These are phyloP conservation scores for Tuber umbilicatum DNA, from an alignment of 495 filamentous ascomycete species.

Conservation along the genomic window DNA sequence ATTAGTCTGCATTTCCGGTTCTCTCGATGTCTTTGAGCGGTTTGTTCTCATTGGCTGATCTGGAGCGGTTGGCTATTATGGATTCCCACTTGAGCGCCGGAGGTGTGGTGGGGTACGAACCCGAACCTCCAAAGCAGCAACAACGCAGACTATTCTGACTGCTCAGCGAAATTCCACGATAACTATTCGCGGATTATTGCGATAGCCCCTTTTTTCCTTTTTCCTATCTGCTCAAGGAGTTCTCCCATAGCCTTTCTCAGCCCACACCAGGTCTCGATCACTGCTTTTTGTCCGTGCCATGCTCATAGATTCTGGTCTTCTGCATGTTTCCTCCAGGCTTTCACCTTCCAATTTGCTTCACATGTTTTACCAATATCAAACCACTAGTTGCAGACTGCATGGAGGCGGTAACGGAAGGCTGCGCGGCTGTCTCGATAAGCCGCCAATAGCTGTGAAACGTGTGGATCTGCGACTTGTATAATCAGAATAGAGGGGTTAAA, in stretches of 20 bases:
- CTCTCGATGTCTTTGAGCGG: neutral
- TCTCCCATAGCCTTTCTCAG: neutral
- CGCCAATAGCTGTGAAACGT: constrained; percentile 5
- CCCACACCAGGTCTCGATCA: neutral
- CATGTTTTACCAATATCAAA: constrained; percentile 4
- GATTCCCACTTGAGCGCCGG: neutral
- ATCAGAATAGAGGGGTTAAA: constrained; percentile 6
- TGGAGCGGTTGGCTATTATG: neutral
- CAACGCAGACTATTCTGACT: constrained; percentile 26
- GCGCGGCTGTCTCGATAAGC: neutral
- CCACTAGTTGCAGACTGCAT: neutral
- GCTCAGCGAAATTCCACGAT: constrained; percentile 19
- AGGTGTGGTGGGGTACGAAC: neutral
- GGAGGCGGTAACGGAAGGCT: neutral
- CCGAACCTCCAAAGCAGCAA: constrained; percentile 33
- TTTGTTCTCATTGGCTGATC: constrained; percentile 3
- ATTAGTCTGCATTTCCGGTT: neutral
- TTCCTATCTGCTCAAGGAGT: neutral
- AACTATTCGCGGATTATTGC: constrained; percentile 25
- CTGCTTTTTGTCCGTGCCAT: neutral
- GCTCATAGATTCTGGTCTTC: neutral
- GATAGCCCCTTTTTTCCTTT: constrained; percentile 22
- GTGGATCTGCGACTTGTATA: neutral
- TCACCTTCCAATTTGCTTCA: neutral
- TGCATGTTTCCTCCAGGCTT: neutral